Evolutionary conservation across 2,329 filamentous ascomycete species (phyloP).

Genomic region (Aspergillus sojae): DNA sequence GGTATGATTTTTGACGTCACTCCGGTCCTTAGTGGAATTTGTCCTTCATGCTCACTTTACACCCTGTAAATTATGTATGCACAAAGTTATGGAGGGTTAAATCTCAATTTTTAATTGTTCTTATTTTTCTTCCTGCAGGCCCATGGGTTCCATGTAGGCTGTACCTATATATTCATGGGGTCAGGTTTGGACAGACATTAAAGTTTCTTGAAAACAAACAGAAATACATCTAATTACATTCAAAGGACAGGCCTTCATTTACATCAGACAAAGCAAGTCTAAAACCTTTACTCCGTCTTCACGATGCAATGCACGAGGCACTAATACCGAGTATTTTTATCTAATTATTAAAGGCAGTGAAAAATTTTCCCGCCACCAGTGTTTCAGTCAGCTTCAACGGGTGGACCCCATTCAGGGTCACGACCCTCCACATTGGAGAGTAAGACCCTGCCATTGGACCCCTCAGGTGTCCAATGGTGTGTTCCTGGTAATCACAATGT

Average conservation of each 20-base stretch:
- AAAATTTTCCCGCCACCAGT: constrained; percentile 4
- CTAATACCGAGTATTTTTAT: too few relatives aligned
- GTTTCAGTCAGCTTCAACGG: constrained; percentile 1
- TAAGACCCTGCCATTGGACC: neutral
- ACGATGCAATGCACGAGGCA: neutral
- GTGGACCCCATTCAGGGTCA: neutral
- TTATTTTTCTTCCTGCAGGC: neutral
- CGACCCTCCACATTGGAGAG: neutral
- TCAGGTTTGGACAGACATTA: neutral
- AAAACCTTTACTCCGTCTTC: neutral
- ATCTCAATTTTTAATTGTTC: neutral
- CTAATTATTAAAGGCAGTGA: neutral
- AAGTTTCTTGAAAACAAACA: neutral
- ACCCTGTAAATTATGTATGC: neutral
- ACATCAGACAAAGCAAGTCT: neutral
- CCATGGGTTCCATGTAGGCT: neutral
- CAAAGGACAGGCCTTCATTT: neutral
- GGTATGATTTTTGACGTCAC: neutral
- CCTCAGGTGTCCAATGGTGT: neutral
- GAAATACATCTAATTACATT: neutral
- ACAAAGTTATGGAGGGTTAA: neutral
- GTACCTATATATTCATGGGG: neutral
- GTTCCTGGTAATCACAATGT: constrained; percentile 6
- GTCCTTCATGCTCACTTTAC: neutral
- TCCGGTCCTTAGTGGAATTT: neutral